Evolutionary conservation across 176 grass and related monocot genomes (phyloP).

Genomic region (Cymbopogon citratus): DNA sequence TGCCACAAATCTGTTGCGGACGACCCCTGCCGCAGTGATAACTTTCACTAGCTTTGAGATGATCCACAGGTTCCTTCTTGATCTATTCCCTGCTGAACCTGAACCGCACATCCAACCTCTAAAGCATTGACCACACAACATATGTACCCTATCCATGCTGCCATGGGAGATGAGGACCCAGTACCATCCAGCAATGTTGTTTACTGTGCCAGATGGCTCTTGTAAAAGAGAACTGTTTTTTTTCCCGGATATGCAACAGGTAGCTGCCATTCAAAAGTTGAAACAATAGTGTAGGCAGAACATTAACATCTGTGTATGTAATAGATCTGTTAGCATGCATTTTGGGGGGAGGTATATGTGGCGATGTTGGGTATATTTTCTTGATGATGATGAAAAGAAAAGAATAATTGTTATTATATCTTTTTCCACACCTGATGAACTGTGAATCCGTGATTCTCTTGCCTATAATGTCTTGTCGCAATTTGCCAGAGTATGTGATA

Average conservation of each 20-base stretch:
- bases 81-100: conserved; percentile 46
- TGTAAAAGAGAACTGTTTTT: conserved; percentile 8
- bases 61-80: conserved; percentile 77
- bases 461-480: not conserved
- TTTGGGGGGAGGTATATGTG: conserved; percentile 29
- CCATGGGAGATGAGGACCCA: conserved; percentile 15
- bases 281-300: conserved; percentile 44
- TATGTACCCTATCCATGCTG: conserved; percentile 27
- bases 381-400: conserved; percentile 38
- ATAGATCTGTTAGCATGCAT: conserved; percentile 29
- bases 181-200: conserved; percentile 9
- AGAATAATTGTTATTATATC: not conserved
- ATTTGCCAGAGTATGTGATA: not conserved
- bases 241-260: conserved; percentile 18
- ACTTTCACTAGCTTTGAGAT: conserved; percentile 99
- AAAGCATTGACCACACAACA: conserved; percentile 41
- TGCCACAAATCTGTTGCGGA: conserved; percentile 79
- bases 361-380: not conserved
- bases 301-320: conserved; percentile 40
- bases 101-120: conserved; percentile 56
- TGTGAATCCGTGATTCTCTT: not conserved
- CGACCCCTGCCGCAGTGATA: conserved; percentile 93
- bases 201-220: not conserved
- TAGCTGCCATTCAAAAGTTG: conserved; percentile 31
- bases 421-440: not conserved